phyloP scores from a whole-genome alignment of 2,329 filamentous ascomycete genomes.

The Trichoderma afroharzianum region DNA sequence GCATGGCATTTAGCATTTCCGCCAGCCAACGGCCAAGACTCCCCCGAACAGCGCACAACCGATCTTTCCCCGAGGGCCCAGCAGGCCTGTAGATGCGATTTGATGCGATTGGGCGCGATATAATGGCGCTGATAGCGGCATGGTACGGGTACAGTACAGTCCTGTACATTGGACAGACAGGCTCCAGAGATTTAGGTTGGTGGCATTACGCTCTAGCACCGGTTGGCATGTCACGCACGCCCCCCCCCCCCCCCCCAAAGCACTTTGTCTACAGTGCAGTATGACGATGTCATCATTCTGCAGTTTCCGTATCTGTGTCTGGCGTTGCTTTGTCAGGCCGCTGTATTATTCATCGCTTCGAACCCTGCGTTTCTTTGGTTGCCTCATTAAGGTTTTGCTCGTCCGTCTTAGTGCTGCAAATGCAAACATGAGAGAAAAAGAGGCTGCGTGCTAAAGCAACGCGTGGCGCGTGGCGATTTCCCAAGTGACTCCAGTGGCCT shows the following conservation, averaged over 20 bases:
- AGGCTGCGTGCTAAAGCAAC: constrained; percentile 4
- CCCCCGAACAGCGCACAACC: background rate
- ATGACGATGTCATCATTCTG: background rate
- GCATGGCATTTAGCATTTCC: background rate
- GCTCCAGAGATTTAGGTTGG: constrained; percentile 9
- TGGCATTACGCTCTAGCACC: constrained; percentile 4
- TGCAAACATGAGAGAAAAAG: background rate
- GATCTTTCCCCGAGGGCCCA: constrained; percentile 1
- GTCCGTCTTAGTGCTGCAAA: background rate
- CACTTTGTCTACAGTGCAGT: background rate
- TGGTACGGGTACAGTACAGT: background rate
- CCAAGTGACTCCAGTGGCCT: background rate
- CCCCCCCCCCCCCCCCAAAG: background rate
- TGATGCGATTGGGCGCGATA: background rate
- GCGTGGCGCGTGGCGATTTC: constrained; percentile 6
- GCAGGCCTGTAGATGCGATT: background rate
- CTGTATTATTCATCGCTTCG: background rate
- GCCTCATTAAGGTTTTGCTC: background rate
- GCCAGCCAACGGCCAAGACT: background rate
- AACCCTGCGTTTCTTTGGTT: background rate
- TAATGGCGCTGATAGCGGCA: background rate
- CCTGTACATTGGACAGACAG: background rate
- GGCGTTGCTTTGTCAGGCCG: background rate
- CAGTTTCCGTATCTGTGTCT: background rate
- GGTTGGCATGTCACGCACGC: background rate